phyloP scores from a whole-genome alignment of 1,139 yeast genomes.

The Lodderomyces pseudojiufengensis region DNA sequence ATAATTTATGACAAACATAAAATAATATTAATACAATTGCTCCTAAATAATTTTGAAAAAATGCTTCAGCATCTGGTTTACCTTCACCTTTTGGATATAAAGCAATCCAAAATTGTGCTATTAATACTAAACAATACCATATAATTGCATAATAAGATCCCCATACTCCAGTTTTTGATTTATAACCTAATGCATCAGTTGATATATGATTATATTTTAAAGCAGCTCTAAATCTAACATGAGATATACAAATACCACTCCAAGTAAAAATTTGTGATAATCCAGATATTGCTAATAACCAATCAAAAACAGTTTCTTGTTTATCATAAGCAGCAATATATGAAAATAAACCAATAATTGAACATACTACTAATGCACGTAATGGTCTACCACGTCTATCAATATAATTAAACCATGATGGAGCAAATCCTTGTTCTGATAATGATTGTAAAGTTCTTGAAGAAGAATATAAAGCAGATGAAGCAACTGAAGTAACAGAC shows the following conservation, averaged over 20 bases:
- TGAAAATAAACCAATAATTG: conserved; percentile 29
- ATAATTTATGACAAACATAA: conserved; percentile 35
- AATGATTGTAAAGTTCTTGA: conserved; percentile 43
- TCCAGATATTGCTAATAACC: conserved; percentile 45
- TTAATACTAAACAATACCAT: conserved; percentile 33
- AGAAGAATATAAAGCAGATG: conserved; percentile 42
- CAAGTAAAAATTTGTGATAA: conserved; percentile 42
- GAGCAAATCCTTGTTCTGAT: conserved; percentile 43
- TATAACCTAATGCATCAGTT: conserved; percentile 35
- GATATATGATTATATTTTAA: conserved; percentile 35
- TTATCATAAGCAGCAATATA: conserved; percentile 39
- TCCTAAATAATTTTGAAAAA: conserved; percentile 38
- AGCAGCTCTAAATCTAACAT: conserved; percentile 41
- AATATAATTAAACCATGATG: conserved; percentile 37
- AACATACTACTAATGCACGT: conserved; percentile 32
- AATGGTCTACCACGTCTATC: conserved; percentile 45
- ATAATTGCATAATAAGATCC: conserved; percentile 38
- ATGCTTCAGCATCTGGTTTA: conserved; percentile 27
- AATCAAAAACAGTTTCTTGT: conserved; percentile 40
- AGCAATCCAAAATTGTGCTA: conserved; percentile 44
- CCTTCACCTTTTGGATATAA: conserved; percentile 33
- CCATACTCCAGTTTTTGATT: conserved; percentile 37
- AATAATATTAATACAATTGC: conserved; percentile 32
- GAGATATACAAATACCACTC: conserved; percentile 41
- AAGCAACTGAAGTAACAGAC: conserved; percentile 45